Percentiles rank a stretch among this genome's conserved stretches.
These are phyloP conservation scores for Glarea lozoyensis DNA, from an alignment of 495 filamentous ascomycete genomes.

Conservation along the genomic window DNA sequence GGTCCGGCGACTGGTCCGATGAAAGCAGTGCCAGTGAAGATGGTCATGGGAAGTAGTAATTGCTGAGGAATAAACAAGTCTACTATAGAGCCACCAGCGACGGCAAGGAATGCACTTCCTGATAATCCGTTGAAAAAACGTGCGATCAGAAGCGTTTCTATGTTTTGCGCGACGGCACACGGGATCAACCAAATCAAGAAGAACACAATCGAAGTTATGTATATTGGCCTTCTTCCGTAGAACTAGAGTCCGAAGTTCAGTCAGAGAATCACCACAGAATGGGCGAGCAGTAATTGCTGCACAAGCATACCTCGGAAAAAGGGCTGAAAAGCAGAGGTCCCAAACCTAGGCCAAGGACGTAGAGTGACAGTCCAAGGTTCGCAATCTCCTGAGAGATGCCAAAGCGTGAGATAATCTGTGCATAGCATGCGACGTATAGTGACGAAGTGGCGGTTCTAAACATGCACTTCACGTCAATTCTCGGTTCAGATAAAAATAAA, in stretches of 20 bases:
- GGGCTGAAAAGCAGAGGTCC: slow-evolving; percentile 32
- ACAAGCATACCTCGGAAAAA: slow-evolving; percentile 6
- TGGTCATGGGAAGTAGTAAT: slow-evolving; percentile 46
- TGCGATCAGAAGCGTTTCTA: slow-evolving; percentile 69
- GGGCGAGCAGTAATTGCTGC: neutral
- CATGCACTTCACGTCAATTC: too few species aligned
- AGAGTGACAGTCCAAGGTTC: slow-evolving; percentile 66
- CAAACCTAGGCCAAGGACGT: slow-evolving; percentile 56
- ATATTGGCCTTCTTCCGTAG: slow-evolving; percentile 81
- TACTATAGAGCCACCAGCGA: slow-evolving; percentile 85
- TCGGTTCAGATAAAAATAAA: too few species aligned
- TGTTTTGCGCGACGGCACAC: slow-evolving; percentile 77
- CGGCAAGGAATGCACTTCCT: slow-evolving; percentile 80
- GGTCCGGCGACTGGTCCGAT: slow-evolving; percentile 59
- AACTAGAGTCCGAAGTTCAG: too few species aligned
- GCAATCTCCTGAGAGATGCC: slow-evolving; percentile 55
- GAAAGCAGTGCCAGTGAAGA: slow-evolving; percentile 72
- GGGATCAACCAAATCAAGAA: slow-evolving; percentile 86
- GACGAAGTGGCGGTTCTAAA: too few species aligned
- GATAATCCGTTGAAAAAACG: slow-evolving; percentile 82
- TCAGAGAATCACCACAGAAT: slow-evolving; percentile 26
- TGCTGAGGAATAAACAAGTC: slow-evolving; percentile 75
- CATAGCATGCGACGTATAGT: neutral
- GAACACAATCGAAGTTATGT: slow-evolving; percentile 64
- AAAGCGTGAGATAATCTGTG: neutral